Conservation (phyloP, 495 filamentous ascomycete genomes). For the Thozetella sp. region DNA sequence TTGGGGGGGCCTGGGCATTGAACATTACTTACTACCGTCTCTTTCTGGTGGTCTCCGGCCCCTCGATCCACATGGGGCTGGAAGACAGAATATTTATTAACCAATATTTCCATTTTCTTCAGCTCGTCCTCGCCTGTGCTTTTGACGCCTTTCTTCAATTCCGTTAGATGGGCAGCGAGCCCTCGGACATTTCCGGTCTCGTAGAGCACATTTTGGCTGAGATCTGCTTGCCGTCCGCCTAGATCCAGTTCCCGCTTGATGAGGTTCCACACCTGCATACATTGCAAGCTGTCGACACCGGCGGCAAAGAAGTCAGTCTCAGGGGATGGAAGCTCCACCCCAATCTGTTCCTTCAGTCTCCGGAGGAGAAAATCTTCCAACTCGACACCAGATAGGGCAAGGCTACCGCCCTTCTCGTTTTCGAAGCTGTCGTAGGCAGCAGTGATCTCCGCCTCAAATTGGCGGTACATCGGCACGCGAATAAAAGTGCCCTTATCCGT, state of each 20-base stretch:
- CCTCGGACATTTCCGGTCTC: slow-evolving; percentile 48
- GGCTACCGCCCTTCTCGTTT: not conserved
- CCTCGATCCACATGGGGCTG: too few species aligned
- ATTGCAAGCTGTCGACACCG: slow-evolving; percentile 58
- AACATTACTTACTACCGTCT: too few species aligned
- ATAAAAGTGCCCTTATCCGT: slow-evolving; percentile 62
- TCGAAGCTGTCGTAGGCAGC: slow-evolving; percentile 40
- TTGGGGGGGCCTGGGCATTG: not conserved
- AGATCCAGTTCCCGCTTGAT: slow-evolving; percentile 45
- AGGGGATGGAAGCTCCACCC: too few species aligned
- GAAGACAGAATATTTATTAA: too few species aligned
- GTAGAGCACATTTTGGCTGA: slow-evolving; percentile 50
- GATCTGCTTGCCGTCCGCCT: slow-evolving; percentile 28
- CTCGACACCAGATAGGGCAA: not conserved
- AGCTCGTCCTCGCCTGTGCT: not conserved
- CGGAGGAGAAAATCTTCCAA: not conserved
- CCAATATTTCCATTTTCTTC: too few species aligned
- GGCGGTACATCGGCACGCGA: slow-evolving; percentile 46
- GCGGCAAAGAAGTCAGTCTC: slow-evolving; percentile 55
- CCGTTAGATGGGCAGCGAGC: slow-evolving; percentile 47
- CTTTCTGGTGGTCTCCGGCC: too few species aligned
- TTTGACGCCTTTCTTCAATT: slow-evolving; percentile 28
- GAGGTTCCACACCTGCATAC: slow-evolving; percentile 46
- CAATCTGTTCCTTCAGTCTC: slow-evolving; percentile 10
- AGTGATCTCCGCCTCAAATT: slow-evolving; percentile 48